These are phyloP conservation scores for Aspergillus sp. DNA, from an alignment of 2,329 filamentous ascomycete genomes.

Conservation along the genomic window DNA sequence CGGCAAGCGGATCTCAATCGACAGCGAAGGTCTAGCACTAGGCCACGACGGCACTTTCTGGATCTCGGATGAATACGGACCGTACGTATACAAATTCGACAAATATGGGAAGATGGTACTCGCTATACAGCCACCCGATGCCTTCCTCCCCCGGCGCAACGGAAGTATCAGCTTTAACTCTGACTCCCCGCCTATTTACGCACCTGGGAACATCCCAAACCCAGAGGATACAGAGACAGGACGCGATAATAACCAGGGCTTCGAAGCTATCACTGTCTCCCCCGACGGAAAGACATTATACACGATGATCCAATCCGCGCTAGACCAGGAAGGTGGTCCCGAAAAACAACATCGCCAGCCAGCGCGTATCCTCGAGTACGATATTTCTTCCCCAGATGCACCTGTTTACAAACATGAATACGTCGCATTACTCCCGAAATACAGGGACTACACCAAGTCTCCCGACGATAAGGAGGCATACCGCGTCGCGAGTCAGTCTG, in stretches of 20 bases:
- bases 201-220: slow-evolving; percentile 41
- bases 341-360: slow-evolving; percentile 50
- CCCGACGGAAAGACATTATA: slow-evolving; percentile 58
- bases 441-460: slow-evolving; percentile 45
- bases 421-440: slow-evolving; percentile 59
- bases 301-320: slow-evolving; percentile 59
- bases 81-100: slow-evolving; percentile 62
- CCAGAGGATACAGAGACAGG: slow-evolving; percentile 56
- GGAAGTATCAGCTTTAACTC: slow-evolving; percentile 56
- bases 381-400: slow-evolving; percentile 40
- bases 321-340: slow-evolving; percentile 55
- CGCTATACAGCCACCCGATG: slow-evolving; percentile 59
- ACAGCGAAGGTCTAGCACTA: slow-evolving; percentile 61
- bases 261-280: slow-evolving; percentile 61
- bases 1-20: slow-evolving; percentile 54
- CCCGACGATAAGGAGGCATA: slow-evolving; percentile 45
- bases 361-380: slow-evolving; percentile 59
- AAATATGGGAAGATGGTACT: slow-evolving; percentile 51
- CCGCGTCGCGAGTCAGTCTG: slow-evolving; percentile 59
- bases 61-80: slow-evolving; percentile 65
- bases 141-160: slow-evolving; percentile 59
- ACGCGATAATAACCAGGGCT: slow-evolving; percentile 67
- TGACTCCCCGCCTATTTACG: slow-evolving; percentile 56
- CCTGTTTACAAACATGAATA: slow-evolving; percentile 55
- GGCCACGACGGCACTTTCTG: slow-evolving; percentile 57